phyloP scores from a whole-genome alignment of 768 basidiomycete species.

The Pisolithus sp. region DNA sequence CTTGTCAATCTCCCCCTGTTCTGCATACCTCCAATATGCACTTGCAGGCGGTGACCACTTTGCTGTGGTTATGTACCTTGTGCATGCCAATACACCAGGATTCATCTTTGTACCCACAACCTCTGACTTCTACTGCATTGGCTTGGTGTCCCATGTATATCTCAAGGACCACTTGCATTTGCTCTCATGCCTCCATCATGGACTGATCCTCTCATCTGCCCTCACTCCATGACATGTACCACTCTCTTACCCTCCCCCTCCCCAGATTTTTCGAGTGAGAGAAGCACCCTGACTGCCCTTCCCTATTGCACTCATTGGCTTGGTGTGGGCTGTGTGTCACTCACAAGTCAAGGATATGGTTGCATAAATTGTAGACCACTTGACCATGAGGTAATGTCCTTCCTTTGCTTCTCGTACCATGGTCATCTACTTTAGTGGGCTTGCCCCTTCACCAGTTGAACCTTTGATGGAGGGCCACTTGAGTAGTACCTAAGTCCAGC shows the following conservation, averaged over 20 bases:
- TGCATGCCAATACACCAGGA: conserved; percentile 62
- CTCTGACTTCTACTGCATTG: conserved; percentile 10
- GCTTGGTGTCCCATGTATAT: conserved; percentile 16
- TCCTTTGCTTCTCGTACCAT: background rate
- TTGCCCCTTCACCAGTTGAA: conserved; percentile 34
- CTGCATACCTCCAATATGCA: conserved; percentile 4
- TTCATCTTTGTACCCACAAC: conserved; percentile 35
- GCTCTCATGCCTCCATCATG: conserved; percentile 5
- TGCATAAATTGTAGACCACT: background rate
- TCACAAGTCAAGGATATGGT: background rate
- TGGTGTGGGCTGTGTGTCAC: conserved; percentile 17
- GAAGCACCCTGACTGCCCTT: conserved; percentile 16
- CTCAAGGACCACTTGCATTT: background rate
- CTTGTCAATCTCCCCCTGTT: background rate
- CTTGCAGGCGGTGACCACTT: no score
- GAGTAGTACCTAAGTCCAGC: conserved; percentile 16
- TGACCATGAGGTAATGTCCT: background rate
- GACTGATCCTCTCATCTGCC: conserved; percentile 44
- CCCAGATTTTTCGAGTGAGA: conserved; percentile 11
- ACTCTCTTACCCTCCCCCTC: conserved; percentile 3
- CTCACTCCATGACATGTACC: conserved; percentile 22
- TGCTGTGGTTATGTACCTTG: no score
- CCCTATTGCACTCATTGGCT: conserved; percentile 30
- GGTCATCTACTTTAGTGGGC: conserved; percentile 12
- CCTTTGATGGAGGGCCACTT: conserved; percentile 16